phyloP scores from a whole-genome alignment of 306 rosid species.

The Notholithocarpus densiflorus region DNA sequence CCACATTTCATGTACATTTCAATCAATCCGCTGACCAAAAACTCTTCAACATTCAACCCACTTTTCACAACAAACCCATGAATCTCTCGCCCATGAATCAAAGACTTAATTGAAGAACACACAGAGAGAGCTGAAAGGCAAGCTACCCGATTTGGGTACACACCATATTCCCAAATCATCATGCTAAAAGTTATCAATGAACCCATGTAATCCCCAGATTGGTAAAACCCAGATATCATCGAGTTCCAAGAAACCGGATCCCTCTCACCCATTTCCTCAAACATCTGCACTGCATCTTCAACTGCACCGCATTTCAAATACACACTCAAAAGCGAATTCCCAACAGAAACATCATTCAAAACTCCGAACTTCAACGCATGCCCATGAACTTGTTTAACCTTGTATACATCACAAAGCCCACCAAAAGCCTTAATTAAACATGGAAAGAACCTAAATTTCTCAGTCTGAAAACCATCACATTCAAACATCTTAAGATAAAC shows the following conservation, averaged over 20 bases:
- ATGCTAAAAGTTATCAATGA: conserved; percentile 19
- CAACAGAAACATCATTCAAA: conserved; percentile 33
- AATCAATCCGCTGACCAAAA: conserved; percentile 31
- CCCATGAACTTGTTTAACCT: conserved; percentile 36
- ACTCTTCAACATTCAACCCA: conserved; percentile 31
- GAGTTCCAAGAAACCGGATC: conserved; percentile 40
- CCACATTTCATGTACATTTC: conserved; percentile 47
- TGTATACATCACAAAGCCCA: conserved; percentile 17
- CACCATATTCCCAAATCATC: conserved; percentile 23
- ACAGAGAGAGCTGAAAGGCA: conserved; percentile 33
- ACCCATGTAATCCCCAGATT: conserved; percentile 21
- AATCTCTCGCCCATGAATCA: conserved; percentile 30
- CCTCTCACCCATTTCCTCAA: conserved; percentile 27
- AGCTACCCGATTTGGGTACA: conserved; percentile 37
- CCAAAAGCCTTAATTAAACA: conserved; percentile 43
- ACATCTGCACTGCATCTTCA: conserved; percentile 18
- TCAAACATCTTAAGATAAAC: conserved; percentile 31
- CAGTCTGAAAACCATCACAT: conserved; percentile 28
- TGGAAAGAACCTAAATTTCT: conserved; percentile 33
- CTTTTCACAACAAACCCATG: conserved; percentile 36
- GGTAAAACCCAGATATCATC: conserved; percentile 36
- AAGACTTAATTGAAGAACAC: conserved; percentile 21
- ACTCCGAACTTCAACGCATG: conserved; percentile 36
- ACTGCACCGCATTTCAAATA: conserved; percentile 28
- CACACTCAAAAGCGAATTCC: conserved; percentile 35